Base-by-base conservation (phyloP, 148 eudicot species). In the Rhododendron molle region DNA sequence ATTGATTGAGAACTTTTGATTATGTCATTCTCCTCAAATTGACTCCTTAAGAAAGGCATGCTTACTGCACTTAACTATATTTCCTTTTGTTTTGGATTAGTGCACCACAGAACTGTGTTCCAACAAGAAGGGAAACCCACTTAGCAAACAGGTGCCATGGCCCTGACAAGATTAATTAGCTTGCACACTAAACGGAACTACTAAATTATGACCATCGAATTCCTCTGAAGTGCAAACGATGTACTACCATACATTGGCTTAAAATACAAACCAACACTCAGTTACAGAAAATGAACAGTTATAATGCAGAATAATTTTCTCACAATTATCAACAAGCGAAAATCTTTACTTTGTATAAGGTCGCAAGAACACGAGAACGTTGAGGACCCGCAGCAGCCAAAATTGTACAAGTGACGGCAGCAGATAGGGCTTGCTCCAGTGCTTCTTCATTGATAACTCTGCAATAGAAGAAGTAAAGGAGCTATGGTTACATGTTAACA, bases 341-440 rank as follows among this genome's bases (percentile, higher is more conserved):
- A 65, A 86, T 38, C 5, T 49, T 44, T 90, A 96, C 98, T 94
- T 96, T 96, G 92, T 96, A 97, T 84, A 97, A 87, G 56, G 98
- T 97, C 32, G 98, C 98, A 87, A 97, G 96, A 86, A 97, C 99
- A 79, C 99, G 98, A 84, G 99, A 97, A 32, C 99, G 93, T 86
- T 92, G 98, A 79, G 99, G 98, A 26, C 99, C 99, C 62, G 99
- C 99, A 87, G 96, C 99, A 87, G 99, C 99, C 96, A 97, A 92
- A 87, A 97, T 95, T 73, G 99, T 97, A 89, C 99, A 97, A 32
- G 97, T 97, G 47, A 97, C 94, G 43, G 99, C 99, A 89, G 99
- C 96, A 87, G 99, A 88, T 78, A 95, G 79, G 80, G 99, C 98
- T 90, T 93, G 99, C 91, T 97, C 99, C 80, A 97, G 87, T 21